phyloP scores from a whole-genome alignment of 2,329 filamentous ascomycete species.

The Xylariaceae sp. region DNA sequence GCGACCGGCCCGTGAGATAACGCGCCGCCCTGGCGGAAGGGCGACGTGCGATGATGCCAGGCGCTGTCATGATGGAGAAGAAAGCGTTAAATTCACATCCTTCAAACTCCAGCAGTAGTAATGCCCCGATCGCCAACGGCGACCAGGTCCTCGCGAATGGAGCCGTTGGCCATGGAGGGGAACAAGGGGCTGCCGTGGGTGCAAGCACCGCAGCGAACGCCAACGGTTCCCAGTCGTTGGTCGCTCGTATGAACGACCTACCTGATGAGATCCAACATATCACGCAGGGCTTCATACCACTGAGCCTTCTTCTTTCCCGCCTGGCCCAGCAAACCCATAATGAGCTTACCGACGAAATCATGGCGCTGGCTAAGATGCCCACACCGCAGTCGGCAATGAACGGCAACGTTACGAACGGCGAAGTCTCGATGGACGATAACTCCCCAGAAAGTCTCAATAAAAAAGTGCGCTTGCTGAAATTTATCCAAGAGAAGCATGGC shows the following conservation, averaged over 20 bases:
- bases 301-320: slow-evolving; percentile 69
- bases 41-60: slow-evolving; percentile 42
- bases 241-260: slow-evolving; percentile 48
- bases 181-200: slow-evolving; percentile 22
- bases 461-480: slow-evolving; percentile 69
- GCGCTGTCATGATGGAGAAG: slow-evolving; percentile 51
- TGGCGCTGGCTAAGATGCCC: slow-evolving; percentile 64
- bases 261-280: slow-evolving; percentile 65
- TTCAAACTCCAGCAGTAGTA: slow-evolving; percentile 52
- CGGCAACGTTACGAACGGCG: slow-evolving; percentile 39
- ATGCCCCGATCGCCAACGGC: slow-evolving; percentile 34
- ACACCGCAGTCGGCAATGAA: slow-evolving; percentile 49
- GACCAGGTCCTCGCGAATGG: slow-evolving; percentile 22
- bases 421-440: slow-evolving; percentile 45
- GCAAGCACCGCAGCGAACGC: slow-evolving; percentile 30
- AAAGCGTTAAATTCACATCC: slow-evolving; percentile 47
- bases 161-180: slow-evolving; percentile 7
- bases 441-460: slow-evolving; percentile 66
- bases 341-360: slow-evolving; percentile 64
- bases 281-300: slow-evolving; percentile 67
- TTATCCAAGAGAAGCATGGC: slow-evolving; percentile 71
- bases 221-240: slow-evolving; percentile 15
- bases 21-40: slow-evolving; percentile 31
- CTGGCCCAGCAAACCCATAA: slow-evolving; percentile 81
- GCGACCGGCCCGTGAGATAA: slow-evolving; percentile 12